phyloP scores from a whole-genome alignment of 1,284 basidiomycete genomes.

The Amanita bisporigera region DNA sequence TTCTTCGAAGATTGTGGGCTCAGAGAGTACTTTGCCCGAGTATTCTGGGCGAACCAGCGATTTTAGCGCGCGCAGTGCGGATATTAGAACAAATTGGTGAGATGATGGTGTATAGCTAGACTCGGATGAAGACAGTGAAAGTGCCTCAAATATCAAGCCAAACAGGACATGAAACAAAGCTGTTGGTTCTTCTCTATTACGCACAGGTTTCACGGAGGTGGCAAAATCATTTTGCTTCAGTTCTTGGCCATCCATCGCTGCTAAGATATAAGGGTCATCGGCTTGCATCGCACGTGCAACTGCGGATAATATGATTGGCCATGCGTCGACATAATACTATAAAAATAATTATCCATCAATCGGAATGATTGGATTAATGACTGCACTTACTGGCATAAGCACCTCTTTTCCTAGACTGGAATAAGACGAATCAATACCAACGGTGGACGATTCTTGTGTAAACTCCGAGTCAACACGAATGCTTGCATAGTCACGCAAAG shows the following conservation, averaged over 20 bases:
- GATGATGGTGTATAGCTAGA: constrained; percentile 50
- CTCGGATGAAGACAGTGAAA: constrained; percentile 72
- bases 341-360: not conserved
- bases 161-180: constrained; percentile 90
- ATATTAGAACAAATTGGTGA: constrained; percentile 59
- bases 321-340: constrained; percentile 88
- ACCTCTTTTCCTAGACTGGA: constrained; percentile 91
- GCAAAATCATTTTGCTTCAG: constrained; percentile 17
- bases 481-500: constrained; percentile 90
- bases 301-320: constrained; percentile 87
- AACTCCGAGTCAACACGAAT: constrained; percentile 90
- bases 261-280: constrained; percentile 70
- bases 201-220: constrained; percentile 8
- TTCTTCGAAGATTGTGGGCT: constrained; percentile 88
- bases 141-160: constrained; percentile 91
- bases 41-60: constrained; percentile 81
- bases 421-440: constrained; percentile 81
- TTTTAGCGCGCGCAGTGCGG: constrained; percentile 81
- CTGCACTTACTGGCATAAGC: constrained; percentile 75
- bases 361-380: not conserved
- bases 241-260: constrained; percentile 83
- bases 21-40: constrained; percentile 80
- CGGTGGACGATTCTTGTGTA: constrained; percentile 69
- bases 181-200: constrained; percentile 69
- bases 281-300: constrained; percentile 81